Evolutionary conservation across 148 eudicot genomes (phyloP).

Genomic region (Rhododendron mucronatum): DNA sequence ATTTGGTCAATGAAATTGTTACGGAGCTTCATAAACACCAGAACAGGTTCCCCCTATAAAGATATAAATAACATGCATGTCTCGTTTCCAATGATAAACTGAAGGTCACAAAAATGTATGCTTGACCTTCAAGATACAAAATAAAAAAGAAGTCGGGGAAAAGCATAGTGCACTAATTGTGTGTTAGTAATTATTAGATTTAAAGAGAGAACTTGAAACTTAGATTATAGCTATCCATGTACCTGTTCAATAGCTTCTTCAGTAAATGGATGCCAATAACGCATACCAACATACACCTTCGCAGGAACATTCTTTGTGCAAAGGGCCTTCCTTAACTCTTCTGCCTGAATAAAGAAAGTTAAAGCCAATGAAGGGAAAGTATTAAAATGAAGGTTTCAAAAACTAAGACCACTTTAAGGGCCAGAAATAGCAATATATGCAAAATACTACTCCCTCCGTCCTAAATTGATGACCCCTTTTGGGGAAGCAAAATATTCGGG

Average conservation of each 20-base stretch:
- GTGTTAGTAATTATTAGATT: not conserved
- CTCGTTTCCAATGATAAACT: not conserved
- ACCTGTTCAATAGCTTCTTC: slow-evolving; percentile 99
- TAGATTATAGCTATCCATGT: not conserved
- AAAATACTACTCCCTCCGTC: not conserved
- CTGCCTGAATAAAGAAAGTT: slow-evolving; percentile 52
- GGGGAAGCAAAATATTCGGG: not conserved
- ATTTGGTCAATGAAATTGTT: not conserved
- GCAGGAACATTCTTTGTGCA: slow-evolving; percentile 75
- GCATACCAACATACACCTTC: slow-evolving; percentile 97
- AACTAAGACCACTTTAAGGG: not conserved
- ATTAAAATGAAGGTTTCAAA: not conserved
- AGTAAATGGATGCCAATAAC: slow-evolving; percentile 99
- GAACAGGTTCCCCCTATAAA: not conserved
- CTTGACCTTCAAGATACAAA: not conserved
- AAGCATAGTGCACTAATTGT: not conserved
- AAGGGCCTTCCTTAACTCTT: slow-evolving; percentile 77
- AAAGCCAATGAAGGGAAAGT: not conserved
- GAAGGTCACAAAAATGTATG: not conserved
- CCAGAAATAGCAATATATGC: not conserved
- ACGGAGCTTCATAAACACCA: not conserved
- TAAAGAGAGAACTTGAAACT: not conserved
- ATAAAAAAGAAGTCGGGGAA: not conserved
- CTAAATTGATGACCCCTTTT: not conserved
- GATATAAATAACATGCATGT: not conserved